A percentile compares a stretch with the other conserved stretches of the same genome.
Conservation (phyloP, 2,329 filamentous ascomycete genomes). For the Fusarium napiforme region DNA sequence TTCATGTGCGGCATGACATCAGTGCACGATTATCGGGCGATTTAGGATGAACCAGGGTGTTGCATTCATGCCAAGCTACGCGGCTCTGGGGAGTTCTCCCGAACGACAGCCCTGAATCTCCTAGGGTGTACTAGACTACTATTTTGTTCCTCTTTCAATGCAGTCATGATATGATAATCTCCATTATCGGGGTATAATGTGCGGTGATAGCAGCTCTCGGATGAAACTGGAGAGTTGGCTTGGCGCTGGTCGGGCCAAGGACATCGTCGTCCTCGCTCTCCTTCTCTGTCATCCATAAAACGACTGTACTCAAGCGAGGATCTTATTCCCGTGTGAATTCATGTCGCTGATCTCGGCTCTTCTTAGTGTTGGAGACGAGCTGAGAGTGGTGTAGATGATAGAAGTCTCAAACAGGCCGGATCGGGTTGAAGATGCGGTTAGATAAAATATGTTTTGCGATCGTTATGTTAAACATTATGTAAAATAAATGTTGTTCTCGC, state of each 20-base stretch:
- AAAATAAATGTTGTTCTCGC: constrained; percentile 14
- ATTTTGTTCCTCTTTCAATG: neutral
- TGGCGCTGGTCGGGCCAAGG: neutral
- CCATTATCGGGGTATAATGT: neutral
- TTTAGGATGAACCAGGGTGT: neutral
- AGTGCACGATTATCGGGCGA: neutral
- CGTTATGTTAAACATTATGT: neutral
- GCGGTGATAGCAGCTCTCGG: neutral
- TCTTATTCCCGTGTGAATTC: neutral
- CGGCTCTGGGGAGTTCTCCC: neutral
- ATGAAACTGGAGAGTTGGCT: neutral
- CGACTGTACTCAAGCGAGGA: neutral
- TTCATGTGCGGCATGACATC: neutral
- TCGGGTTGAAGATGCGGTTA: neutral
- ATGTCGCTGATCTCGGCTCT: neutral
- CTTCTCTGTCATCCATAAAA: neutral
- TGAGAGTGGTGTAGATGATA: neutral
- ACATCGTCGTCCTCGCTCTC: neutral
- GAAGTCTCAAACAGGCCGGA: neutral
- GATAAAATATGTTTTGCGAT: neutral
- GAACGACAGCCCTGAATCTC: neutral
- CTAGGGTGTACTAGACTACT: neutral
- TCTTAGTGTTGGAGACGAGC: neutral
- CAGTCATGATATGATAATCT: neutral
- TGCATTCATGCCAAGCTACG: neutral